Evolutionary conservation across 2,329 filamentous ascomycete genomes (phyloP), one percentile per base, ranked within the genome.

Genomic region (Aspergillus uvarum): DNA sequence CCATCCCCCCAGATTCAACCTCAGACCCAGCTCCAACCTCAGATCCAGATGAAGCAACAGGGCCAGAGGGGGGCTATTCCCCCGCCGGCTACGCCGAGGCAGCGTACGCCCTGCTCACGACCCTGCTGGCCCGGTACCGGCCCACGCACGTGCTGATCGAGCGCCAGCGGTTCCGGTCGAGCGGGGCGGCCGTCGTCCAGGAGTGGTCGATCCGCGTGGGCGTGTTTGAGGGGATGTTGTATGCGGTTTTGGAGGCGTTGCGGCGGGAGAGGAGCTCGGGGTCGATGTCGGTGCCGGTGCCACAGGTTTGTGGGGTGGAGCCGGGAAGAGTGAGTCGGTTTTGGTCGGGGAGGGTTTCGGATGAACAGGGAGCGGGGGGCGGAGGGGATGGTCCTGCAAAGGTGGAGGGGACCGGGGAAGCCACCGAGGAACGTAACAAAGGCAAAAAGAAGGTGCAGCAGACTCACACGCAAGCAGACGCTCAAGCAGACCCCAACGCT

Each of bases 201-300:
- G 90, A 96, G 75, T 96, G 91, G 91, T 94, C 91, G 3, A 72
- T 95, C 47, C 82, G 90, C 1, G 91, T 96, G 8, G 94, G 94
- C 65, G 88, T 89, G 68, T 83, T 96, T 22, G 91, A 96, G 73
- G 86, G 87, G 4, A 95, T 95, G 87, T 76, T 96, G 0, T 89
- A 92, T 79, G 88, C 89, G 8, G 82, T 87, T 12, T 74, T 94
- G 42, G 80, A 82, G 54, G 84, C 87, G 0, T 69, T 91, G 51
- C 75, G 76, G 50, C 72, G 76, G 19, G 73, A 56, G 35, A 59
- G 71, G 22, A n/a, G n/a, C n/a, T n/a, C 19, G 10, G 22, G 24
- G 22, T 19, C 16, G 1, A 38, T n/a, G 53, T 5, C 10, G 21
- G 1, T 0, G 26, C 7, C 12, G 32, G 31, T 47, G 22, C 59